phyloP scores from a whole-genome alignment of 2,329 filamentous ascomycete genomes.

The Magnaporthiopsis poae region DNA sequence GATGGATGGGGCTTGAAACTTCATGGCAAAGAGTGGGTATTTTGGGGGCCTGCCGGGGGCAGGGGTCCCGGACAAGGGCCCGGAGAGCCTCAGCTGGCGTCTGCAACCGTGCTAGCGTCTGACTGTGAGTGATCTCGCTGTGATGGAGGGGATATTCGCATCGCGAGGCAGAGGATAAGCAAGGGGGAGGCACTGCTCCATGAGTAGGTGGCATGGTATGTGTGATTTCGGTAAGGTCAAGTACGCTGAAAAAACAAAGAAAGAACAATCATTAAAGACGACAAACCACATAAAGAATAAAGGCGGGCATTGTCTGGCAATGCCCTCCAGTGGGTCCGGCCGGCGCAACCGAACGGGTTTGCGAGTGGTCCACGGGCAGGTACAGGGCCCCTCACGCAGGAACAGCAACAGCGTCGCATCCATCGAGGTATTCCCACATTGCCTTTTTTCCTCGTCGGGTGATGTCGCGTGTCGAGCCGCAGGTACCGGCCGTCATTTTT shows the following conservation, averaged over 20 bases:
- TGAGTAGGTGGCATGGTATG: too few relatives aligned
- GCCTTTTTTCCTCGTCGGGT: neutral
- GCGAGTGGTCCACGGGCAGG: neutral
- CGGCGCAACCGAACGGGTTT: neutral
- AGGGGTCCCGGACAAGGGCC: conserved; percentile 7
- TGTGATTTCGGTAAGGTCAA: neutral
- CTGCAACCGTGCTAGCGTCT: conserved; percentile 24
- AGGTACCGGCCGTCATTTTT: neutral
- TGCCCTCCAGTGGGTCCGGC: neutral
- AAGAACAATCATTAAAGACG: neutral
- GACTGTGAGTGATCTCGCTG: conserved; percentile 14
- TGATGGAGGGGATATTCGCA: neutral
- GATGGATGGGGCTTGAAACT: conserved; percentile 31
- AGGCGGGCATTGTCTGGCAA: neutral
- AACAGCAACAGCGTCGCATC: neutral
- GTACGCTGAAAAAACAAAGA: neutral
- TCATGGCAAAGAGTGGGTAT: conserved; percentile 7
- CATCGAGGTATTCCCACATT: neutral
- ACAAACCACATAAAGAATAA: neutral
- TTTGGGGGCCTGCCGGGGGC: conserved; percentile 11
- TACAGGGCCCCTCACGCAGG: conserved; percentile 1
- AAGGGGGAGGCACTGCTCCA: neutral
- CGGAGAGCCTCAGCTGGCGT: conserved; percentile 14
- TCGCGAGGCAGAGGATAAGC: neutral
- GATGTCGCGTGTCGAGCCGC: neutral